Evolutionary conservation across 164 flowering plant species (phyloP), one percentile per base, ranked within the genome.

Genomic region (Echeveria elegans): DNA sequence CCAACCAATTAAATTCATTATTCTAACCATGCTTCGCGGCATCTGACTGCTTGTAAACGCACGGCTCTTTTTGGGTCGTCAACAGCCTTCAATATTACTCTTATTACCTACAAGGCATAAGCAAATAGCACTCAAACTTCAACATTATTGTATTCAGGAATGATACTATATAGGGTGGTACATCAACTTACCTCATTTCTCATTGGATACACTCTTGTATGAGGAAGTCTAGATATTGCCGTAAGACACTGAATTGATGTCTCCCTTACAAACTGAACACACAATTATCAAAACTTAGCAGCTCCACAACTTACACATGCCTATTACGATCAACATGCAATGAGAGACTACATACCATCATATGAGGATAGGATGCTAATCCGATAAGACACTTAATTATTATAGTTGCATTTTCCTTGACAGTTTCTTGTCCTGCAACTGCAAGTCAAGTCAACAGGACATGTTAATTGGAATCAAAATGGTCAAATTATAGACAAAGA

Each of bases 201-300:
- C 85, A 88, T 72, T 60, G 96, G 96, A 77, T 85, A 94, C 62
- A 88, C 83, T 75, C 86, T 83, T 15, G 77, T 29, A 65, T 89
- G 79, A 43, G 96, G 96, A 66, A 91, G 75, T 73, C 71, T 78
- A 26, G 89, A 73, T 81, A 86, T 70, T 63, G 97, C 97, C 67
- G 76, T 76, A 73, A 94, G 95, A 78, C 97, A 94, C 73, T 94
- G 97, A 64, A 94, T 77, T 68, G 96, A 86, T 31, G 99, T 94
- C 79, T 91, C 97, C 38, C 99, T 83, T 65, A 94, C 85, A 75
- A 85, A 78, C 99, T 94, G 90, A 64, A 77, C 47, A 62, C n/a
- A 62, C 47, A 43, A 12, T 43, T 11, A n/a, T 24, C 15, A 62
- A 66, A 66, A 58, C 10, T 52, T 23, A 6, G 58, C 58, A 52